Base-by-base conservation (phyloP, 768 basidiomycete species). In the Russula ochroleuca region DNA sequence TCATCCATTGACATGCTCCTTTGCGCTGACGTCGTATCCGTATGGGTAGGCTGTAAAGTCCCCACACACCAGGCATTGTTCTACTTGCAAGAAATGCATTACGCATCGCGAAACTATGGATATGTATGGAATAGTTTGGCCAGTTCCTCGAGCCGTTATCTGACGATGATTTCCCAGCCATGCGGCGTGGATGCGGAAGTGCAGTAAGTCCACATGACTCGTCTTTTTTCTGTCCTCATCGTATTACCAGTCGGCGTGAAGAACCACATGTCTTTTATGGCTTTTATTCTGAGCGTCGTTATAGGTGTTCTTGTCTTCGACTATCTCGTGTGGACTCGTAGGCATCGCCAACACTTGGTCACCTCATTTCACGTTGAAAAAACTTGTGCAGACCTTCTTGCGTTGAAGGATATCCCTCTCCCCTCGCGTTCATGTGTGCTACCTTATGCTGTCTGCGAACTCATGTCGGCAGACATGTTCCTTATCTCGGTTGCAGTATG, bases 41-140 rank as follows among this genome's bases (percentile, higher is more conserved):
- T 14, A 15, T 54, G 31, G 11, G 6, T 21, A 64, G 63, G n/a
- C n/a, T 51, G 57, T 11, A 7, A 59, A 25, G 28, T 25, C 28
- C 7, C 37, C 33, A 1, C 13, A 23, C 28, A 41, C 57, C 1
- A 41, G 15, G 28, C 63, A 64, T 38, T 64, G 63, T 25, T 23
- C 21, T 5, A 9, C 1, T 21, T 64, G 63, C 63, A 59, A 64
- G 25, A 59, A 41, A 59, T 64, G 63, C 28, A 15, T 64, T 33
- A 41, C 37, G 9, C 33, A 23, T 47, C 28, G n/a, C n/a, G 9
- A 14, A 41, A 37, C 15, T 35, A 33, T 25, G 37, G 13, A 17
- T 13, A 5, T n/a, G 63, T 64, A 59, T 2, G 57, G 15, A 5
- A 47, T 15, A 5, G n/a, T n/a, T n/a, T 53, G 41, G 21, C 14